Evolutionary conservation across 2,329 filamentous ascomycete genomes (phyloP), one percentile per base, ranked within the genome.

Genomic region (Gliomastix tumulicola): DNA sequence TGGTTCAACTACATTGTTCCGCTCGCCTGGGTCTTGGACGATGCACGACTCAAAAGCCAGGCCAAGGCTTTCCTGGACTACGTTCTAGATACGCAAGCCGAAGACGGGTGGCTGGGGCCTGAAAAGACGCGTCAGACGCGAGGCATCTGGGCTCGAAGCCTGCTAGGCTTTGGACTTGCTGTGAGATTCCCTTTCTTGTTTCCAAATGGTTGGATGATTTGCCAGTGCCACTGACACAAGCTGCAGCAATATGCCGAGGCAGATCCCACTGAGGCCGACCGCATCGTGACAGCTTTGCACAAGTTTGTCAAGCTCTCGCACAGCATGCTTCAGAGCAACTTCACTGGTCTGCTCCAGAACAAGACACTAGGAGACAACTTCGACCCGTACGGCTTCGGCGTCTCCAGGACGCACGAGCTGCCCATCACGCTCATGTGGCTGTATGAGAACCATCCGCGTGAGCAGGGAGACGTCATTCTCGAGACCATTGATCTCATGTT

Each of bases 1-100:
- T 79, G 74, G 71, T 71, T 76, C 51, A 79, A 79, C 45, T 69
- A 67, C 3, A 55, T 78, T 3, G 72, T 79, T 1, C 73, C 74
- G 2, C 53, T 79, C 35, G 72, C 75, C 1, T 79, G 70, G 44
- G 51, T 54, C 0, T 50, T 73, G 3, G 57, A 70, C 25, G 64
- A 76, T 48, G 36, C 40, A 3, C 34, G 44, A 11, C 44, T 55
- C 28, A 71, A 73, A 47, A 46, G 41, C 1, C 71, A 78, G 41
- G 65, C 41, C 2, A 57, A 62, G 15, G 43, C 53, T 5, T 63
- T 64, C 21, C 50, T 68, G 7, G 54, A 68, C 35, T 66, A 68
- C 42, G 59, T 75, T 3, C 52, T 79, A 13, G 31, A 38, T n/a
- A 20, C 25, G 30, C 71, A 76, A 40, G 61, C 63, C 20, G 42